A percentile compares a stretch with the other conserved stretches of the same genome.
Conservation (phyloP, 176 grass and related monocot genomes). For the Zea mays region Zm-B73-REFERENCE-NAM-5.0 NC_050099.1:245906501-245907000, state of each 20-base stretch:
- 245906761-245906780: not conserved
- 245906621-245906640: no score
- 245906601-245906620: no score
- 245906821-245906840: constrained; percentile 2
- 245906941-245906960: constrained; percentile 49
- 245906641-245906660: not conserved
- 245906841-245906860: constrained; percentile 37
- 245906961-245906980: constrained; percentile 61
- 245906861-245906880: constrained; percentile 21
- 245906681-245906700: not conserved
- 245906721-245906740: not conserved
- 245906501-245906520: constrained; percentile 17
- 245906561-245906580: not conserved
- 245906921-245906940: constrained; percentile 60
- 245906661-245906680: not conserved
- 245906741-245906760: constrained; percentile 10
- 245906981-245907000: constrained; percentile 68
- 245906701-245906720: not conserved
- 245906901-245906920: constrained; percentile 46
- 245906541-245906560: not conserved
- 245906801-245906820: constrained; percentile 3
- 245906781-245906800: not conserved
- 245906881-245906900: constrained; percentile 59
- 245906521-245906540: constrained; percentile 38
- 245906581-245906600: not conserved